Evolutionary conservation across 495 filamentous ascomycete genomes (phyloP), one percentile per base, ranked within the genome.

Genomic region (Friedmanniomyces simplex): DNA sequence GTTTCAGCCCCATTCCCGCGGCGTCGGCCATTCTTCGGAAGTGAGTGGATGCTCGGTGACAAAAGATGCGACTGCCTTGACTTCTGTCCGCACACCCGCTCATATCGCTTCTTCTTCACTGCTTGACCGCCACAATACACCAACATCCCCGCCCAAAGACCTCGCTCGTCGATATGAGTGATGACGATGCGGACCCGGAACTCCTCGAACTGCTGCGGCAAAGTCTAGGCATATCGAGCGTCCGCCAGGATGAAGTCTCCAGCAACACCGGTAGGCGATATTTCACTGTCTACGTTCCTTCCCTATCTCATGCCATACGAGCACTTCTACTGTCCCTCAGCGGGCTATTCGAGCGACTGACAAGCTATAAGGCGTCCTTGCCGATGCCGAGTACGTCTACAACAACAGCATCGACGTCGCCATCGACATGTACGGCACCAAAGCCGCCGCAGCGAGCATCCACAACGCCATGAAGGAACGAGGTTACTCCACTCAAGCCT

Each of bases 371-470:
- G 84, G 84, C 28, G 91, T 97, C 28, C 78, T 99, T 1, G 77
- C 88, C 59, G 77, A 78, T 55, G 91, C 93, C 30, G 82, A 91
- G 71, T 88, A 83, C 72, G 80, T 97, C 61, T 95, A 87, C 73
- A 83, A 95, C 73, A 91, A 97, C 72, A 78, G 88, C 60, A 91
- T 94, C 72, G 93, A 97, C 68, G 88, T 97, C 26, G 88, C 88
- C 12, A 67, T 96, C 22, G 84, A 89, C 69, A 85, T 87, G 68
- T 77, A 79, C 36, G 79, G 83, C 18, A 87, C 84, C 55, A 93
- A 91, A 69, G 77, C 79, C 24, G 91, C 94, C 0, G 93, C 93
- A 36, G 79, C 79, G 49, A 76, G 72, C 21, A 91, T 97, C 62
- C 87, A 84, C 73, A 70, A 75, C 2, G 69, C 85, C 68, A 96